Base-by-base conservation (phyloP, 1,284 basidiomycete genomes). In the Pholiota adiposa region DNA sequence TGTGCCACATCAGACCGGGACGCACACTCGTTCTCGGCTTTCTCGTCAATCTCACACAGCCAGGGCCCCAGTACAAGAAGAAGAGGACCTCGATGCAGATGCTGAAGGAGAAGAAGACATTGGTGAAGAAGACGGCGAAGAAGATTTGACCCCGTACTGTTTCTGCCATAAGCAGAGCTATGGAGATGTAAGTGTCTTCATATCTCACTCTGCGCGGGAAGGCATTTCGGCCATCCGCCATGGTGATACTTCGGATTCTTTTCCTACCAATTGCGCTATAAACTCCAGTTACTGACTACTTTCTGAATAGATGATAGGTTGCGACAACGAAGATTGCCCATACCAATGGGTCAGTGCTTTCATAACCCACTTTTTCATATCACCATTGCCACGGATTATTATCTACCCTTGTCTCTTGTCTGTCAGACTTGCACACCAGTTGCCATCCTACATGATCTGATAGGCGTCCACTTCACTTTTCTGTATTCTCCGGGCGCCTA, bases 81-180 rank as follows among this genome's bases (percentile, higher is more conserved):
- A 70, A 41, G 75, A 70, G 14, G 73, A 70, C 44, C 70, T 75
- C 51, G 79, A 81, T 60, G 73, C 72, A 7, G 79, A 81, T 56
- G 84, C 76, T 0, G 80, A 80, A 48, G 80, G 74, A 3, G 81
- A 81, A 43, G 77, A 77, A 68, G 74, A 77, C 53, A 75, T 76
- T 12, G 83, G 83, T 59, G 81, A 77, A 21, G 77, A 75, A 57
- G 80, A 77, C 27, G 81, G 79, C 61, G 76, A 76, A 38, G 79
- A 83, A 63, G 86, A 88, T 70, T 79, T 84, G 63, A 78, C 79
- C 33, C 66, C 86, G 1, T 89, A 89, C 65, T 89, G 88, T 69
- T 83, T 84, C 75, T 89, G 88, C 70, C 84, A 84, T 64, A 85
- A 85, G 68, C 78, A 82, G 59, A 87, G 85, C 49, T 86, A 84